Evolutionary conservation across 1,284 basidiomycete genomes (phyloP), one percentile per base, ranked within the genome.

Genomic region (Gomphus bonarii): DNA sequence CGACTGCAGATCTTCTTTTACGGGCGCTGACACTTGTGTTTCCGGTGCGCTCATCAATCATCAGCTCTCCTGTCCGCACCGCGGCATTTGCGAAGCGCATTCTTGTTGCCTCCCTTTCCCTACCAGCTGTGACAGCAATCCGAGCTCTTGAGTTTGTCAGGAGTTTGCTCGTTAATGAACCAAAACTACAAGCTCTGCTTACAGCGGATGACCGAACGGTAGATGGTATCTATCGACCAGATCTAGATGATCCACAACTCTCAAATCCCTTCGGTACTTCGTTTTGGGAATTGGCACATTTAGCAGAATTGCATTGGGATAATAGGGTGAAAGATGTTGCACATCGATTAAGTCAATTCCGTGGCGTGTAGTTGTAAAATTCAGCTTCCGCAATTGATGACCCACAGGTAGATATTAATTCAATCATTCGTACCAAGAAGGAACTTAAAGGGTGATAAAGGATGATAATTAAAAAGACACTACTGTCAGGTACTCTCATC

Each of bases 11-110:
- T 64, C 81, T 95, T 67, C 75, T 99, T 51, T 95, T 99, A 76
- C 82, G 87, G 55, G 87, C 90, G 43, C 77, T 98, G 53, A 76
- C 83, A 58, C 78, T 89, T 57, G 81, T 85, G 46, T 95, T 97
- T 74, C 84, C 76, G 59, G 81, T 79, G 64, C 76, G 76, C 51
- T 75, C 75, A 63, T 75, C 80, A 38, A 70, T 71, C 58, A 67
- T 78, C 42, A 61, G 70, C 61, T 70, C 82, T 2, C 83, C 93
- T 2, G 78, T 90, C 14, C 84, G 93, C 61, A 79, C 84, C 25
- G 91, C 92, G 20, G 91, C 95, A 1, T 98, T 99, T 69, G 80
- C 88, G 57, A 98, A 98, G 72, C 87, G 97, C 28, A 76, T 99
- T 43, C 74, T 93, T 30, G 81, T 80, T 50, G 84, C 85, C 28